Percentiles rank a stretch among this genome's conserved stretches.
phyloP scores from a whole-genome alignment of 225 moss, liverwort and hornwort species.

The Antitrichia curtipendula region DNA sequence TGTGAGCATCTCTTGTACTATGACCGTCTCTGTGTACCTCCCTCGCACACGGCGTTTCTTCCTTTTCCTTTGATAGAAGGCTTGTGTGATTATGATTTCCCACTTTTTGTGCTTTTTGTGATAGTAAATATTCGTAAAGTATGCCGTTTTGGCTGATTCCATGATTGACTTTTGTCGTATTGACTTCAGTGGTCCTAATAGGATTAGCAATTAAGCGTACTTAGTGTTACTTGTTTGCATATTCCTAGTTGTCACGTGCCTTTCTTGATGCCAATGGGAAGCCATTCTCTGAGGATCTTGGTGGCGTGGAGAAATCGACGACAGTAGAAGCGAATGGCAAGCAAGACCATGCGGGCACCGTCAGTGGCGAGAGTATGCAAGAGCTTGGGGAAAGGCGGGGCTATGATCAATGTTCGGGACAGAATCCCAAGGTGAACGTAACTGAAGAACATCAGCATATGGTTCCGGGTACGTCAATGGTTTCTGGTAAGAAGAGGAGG shows the following conservation, averaged over 20 bases:
- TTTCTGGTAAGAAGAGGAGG: conserved; percentile 8
- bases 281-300: not conserved
- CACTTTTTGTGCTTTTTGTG: not conserved
- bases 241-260: conserved; percentile 17
- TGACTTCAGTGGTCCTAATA: not conserved
- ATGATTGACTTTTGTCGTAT: not conserved
- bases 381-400: not conserved
- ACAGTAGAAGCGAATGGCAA: not conserved
- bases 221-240: not conserved
- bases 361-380: not conserved
- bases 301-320: not conserved
- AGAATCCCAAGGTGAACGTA: not conserved
- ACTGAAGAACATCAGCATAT: not conserved
- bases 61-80: not conserved
- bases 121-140: not conserved
- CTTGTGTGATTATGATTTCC: not conserved
- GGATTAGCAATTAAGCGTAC: not conserved
- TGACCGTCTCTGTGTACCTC: not conserved
- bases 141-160: not conserved
- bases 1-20: not conserved
- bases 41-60: not conserved
- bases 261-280: conserved; percentile 13
- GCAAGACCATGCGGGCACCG: not conserved
- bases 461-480: not conserved
- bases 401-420: not conserved